Evolutionary conservation across 1,139 yeast species (phyloP), one percentile per base, ranked within the genome.

Genomic region (Yarrowia galli): DNA sequence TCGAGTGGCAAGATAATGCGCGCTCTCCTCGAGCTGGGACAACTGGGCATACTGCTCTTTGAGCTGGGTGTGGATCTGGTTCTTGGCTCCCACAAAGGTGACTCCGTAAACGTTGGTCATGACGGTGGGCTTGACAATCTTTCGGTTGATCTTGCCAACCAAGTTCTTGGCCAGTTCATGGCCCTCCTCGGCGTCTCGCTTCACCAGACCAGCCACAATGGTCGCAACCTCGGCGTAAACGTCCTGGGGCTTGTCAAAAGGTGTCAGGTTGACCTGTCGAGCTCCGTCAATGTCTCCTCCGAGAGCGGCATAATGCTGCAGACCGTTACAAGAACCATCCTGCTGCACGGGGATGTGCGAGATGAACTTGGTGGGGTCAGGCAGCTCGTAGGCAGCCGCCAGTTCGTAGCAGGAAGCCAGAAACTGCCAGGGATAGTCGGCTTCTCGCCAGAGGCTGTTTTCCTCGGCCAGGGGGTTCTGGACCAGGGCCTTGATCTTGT

Each of bases 21-120:
- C 84, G 70, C 82, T 79, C 13, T 72, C 71, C 68, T 77, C 77
- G 12, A 79, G 69, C 48, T 74, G 72, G 70, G 73, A 83, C 71
- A 77, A 79, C 76, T 76, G 85, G 15, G 38, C 46, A 10, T 43
- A 23, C 36, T 46, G 56, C 22, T 61, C 66, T 72, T 78, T 80
- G 74, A 79, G 81, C 69, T 80, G 79, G 67, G 74, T 73, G 36
- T 78, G 75, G 74, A 95, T 92, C 80, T 95, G 99, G 5, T 88
- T 89, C 35, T 92, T 85, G 0, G 98, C 99, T 22, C 99, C 99
- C 71, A 92, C 85, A 76, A 86, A 92, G 0, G 99, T 95, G 15
- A 95, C 99, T 73, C 99, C 99, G 76, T 96, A 95, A 54, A 95
- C 99, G 74, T 92, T 93, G 1, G 99, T 95, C 99, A 95, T 95